Evolutionary conservation across 768 basidiomycete genomes (phyloP).

Genomic region (Russula compacta): DNA sequence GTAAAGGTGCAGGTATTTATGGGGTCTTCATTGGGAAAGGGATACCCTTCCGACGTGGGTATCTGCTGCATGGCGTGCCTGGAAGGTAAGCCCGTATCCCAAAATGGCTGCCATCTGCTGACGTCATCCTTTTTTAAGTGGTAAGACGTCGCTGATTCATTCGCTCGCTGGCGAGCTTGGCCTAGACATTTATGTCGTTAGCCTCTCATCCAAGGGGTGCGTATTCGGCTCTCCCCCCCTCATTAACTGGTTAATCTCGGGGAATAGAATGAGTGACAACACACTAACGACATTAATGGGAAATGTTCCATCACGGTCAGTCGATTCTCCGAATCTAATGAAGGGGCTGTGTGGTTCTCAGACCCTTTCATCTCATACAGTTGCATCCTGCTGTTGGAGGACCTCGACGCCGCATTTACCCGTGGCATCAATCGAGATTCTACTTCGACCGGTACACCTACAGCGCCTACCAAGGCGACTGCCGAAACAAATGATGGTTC

Average conservation of each 20-base stretch:
- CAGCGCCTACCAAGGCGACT: constrained; percentile 28
- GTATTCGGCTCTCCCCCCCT: constrained; percentile 22
- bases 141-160: constrained; percentile 81
- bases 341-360: constrained; percentile 16
- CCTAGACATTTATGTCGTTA: constrained; percentile 87
- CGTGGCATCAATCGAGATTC: constrained; percentile 78
- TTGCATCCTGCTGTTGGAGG: constrained; percentile 89
- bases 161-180: constrained; percentile 77
- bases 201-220: constrained; percentile 78
- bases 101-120: constrained; percentile 6
- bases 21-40: constrained; percentile 34
- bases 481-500: constrained; percentile 59
- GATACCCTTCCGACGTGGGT: constrained; percentile 82
- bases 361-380: constrained; percentile 30
- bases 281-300: constrained; percentile 82
- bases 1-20: constrained; percentile 3
- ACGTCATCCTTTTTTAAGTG: constrained; percentile 35
- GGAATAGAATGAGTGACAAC: constrained; percentile 77
- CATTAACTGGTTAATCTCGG: constrained; percentile 15
- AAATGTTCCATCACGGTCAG: constrained; percentile 73
- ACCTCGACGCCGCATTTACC: constrained; percentile 88
- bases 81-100: constrained; percentile 47
- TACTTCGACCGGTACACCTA: constrained; percentile 66
- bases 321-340: constrained; percentile 5
- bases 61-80: constrained; percentile 76